phyloP scores from a whole-genome alignment of 2,329 filamentous ascomycete species.

The Phaeosphaeria sp. region DNA sequence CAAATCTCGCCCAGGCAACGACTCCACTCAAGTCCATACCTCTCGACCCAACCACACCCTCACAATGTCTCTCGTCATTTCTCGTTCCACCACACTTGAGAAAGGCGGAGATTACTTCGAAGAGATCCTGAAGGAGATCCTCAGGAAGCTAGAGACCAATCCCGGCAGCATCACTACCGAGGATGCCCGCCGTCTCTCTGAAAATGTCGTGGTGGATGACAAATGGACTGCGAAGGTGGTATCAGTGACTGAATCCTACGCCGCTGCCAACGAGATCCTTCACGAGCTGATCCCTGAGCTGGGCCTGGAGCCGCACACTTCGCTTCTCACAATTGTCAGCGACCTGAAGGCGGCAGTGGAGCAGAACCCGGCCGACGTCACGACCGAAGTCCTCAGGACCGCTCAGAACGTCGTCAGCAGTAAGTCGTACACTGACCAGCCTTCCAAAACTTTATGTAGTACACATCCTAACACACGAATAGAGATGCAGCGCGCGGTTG shows the following conservation, averaged over 20 bases:
- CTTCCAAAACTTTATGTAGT: neutral
- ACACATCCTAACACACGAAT: constrained; percentile 11
- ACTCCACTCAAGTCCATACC: no score
- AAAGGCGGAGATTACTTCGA: neutral
- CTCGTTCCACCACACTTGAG: neutral
- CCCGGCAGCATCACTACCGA: constrained; percentile 37
- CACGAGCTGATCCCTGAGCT: constrained; percentile 15
- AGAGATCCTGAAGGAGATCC: neutral
- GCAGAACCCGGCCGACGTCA: constrained; percentile 30
- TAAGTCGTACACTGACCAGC: constrained; percentile 18
- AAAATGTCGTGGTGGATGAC: constrained; percentile 31
- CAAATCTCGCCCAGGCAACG: no score
- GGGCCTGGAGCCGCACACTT: constrained; percentile 21
- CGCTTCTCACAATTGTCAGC: constrained; percentile 32
- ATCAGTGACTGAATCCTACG: constrained; percentile 37
- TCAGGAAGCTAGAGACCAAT: neutral
- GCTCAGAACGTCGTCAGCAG: constrained; percentile 39
- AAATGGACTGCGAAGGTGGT: constrained; percentile 34
- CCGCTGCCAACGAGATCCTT: constrained; percentile 29
- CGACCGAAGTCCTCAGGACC: constrained; percentile 31
- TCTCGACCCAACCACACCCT: neutral
- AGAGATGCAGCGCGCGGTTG: constrained; percentile 42
- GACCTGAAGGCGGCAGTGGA: constrained; percentile 37
- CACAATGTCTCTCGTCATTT: neutral
- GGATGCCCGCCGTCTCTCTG: constrained; percentile 39